Percentiles rank a stretch among this genome's conserved stretches.
These are phyloP conservation scores for Sugiyamaella mastotermitis DNA, from an alignment of 805 yeast species.

Conservation along the genomic window DNA sequence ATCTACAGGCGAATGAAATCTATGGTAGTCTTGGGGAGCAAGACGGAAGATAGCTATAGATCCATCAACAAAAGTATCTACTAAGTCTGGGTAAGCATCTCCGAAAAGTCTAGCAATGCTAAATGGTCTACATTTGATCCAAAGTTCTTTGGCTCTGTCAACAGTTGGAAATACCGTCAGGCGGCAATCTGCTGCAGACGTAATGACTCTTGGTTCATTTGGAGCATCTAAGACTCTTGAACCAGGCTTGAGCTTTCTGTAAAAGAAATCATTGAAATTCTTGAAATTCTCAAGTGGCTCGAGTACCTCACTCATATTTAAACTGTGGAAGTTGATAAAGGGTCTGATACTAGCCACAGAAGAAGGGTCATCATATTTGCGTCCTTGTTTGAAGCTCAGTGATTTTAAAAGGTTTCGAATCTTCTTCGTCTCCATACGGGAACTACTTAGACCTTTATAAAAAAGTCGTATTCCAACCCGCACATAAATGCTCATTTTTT, in stretches of 20 bases:
- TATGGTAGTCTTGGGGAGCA: conserved; percentile 96
- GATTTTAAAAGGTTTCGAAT: conserved; percentile 54
- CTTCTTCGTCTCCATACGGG: conserved; percentile 47
- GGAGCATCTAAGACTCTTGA: conserved; percentile 66
- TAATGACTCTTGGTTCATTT: conserved; percentile 43
- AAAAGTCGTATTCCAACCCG: conserved; percentile 80
- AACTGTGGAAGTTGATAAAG: conserved; percentile 75
- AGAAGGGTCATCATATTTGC: conserved; percentile 65
- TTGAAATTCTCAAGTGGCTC: conserved; percentile 45
- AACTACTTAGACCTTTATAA: conserved; percentile 62
- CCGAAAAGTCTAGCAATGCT: conserved; percentile 56
- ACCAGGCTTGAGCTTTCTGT: conserved; percentile 64
- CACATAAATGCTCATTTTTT: conserved; percentile 84
- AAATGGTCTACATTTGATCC: conserved; percentile 87
- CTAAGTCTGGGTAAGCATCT: conserved; percentile 33
- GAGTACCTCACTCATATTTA: conserved; percentile 67
- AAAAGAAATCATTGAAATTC: conserved; percentile 87
- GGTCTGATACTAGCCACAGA: conserved; percentile 66
- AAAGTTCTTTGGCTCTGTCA: conserved; percentile 57
- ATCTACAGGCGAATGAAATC: conserved; percentile 84
- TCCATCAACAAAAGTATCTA: conserved; percentile 39
- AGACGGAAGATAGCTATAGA: conserved; percentile 75
- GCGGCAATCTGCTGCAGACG: conserved; percentile 86
- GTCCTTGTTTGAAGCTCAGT: conserved; percentile 75
- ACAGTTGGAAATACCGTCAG: conserved; percentile 63